Evolutionary conservation across 306 rosid species (phyloP).

Genomic region (Canavalia ensiformis): DNA sequence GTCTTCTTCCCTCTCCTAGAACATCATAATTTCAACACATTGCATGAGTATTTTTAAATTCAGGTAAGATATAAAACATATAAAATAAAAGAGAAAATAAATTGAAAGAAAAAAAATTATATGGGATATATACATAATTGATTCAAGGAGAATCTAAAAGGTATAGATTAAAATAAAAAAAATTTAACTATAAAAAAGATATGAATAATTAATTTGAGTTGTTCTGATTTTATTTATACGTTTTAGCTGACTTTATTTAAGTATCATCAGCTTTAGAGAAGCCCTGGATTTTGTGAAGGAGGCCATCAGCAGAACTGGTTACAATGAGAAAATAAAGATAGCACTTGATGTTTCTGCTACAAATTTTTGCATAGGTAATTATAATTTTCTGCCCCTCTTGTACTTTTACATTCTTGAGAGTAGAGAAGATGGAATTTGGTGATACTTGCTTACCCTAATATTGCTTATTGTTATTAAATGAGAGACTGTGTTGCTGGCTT

Average conservation of each 20-base stretch:
- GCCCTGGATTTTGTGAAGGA: conserved; percentile 94
- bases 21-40: too few species aligned
- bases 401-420: conserved; percentile 28
- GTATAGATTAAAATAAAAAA: background rate
- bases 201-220: conserved; percentile 12
- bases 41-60: conserved; percentile 17
- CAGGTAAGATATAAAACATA: conserved; percentile 3
- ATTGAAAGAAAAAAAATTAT: background rate
- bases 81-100: background rate
- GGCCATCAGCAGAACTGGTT: conserved; percentile 84
- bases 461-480: conserved; percentile 39
- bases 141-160: background rate
- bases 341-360: conserved; percentile 88
- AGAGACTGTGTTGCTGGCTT: conserved; percentile 20
- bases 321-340: conserved; percentile 81
- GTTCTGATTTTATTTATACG: conserved; percentile 37
- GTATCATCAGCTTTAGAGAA: conserved; percentile 73
- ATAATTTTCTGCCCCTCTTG: conserved; percentile 38
- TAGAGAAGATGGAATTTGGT: conserved; percentile 41
- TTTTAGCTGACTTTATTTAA: conserved; percentile 46
- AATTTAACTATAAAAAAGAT: background rate
- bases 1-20: too few species aligned
- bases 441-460: conserved; percentile 8
- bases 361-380: conserved; percentile 88
- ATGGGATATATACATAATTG: background rate